These are phyloP conservation scores for Cystobasidiaceae sp. DNA, from an alignment of 1,284 basidiomycete species.

Conservation along the genomic window DNA sequence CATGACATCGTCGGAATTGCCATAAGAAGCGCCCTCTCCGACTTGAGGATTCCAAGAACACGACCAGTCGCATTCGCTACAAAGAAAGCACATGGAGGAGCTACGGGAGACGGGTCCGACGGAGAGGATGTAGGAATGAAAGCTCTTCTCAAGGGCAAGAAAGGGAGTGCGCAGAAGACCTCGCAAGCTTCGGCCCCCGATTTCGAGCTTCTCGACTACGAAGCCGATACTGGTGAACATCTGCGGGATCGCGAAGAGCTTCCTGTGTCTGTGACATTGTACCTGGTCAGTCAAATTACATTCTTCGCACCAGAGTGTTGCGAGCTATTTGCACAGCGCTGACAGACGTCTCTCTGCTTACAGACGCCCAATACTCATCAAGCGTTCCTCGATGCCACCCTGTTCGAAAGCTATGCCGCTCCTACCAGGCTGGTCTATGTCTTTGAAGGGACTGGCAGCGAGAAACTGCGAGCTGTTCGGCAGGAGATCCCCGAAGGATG, in stretches of 20 bases:
- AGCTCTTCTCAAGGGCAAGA: conserved; percentile 41
- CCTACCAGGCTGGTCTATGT: conserved; percentile 4
- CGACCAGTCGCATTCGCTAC: conserved; percentile 56
- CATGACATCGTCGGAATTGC: conserved; percentile 70
- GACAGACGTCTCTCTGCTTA: too few relatives aligned
- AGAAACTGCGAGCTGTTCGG: not conserved
- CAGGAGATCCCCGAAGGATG: conserved; percentile 24
- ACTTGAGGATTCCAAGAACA: conserved; percentile 69
- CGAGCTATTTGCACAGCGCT: too few relatives aligned
- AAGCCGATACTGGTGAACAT: conserved; percentile 66
- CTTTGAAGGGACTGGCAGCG: not conserved
- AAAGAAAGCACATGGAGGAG: conserved; percentile 3
- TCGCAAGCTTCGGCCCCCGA: conserved; percentile 52
- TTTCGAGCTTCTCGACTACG: conserved; percentile 74
- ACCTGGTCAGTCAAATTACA: conserved; percentile 54
- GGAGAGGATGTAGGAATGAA: conserved; percentile 36
- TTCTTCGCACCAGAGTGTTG: not conserved
- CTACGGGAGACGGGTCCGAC: conserved; percentile 38
- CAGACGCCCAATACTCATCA: conserved; percentile 21
- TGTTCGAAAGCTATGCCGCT: conserved; percentile 17
- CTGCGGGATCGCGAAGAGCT: conserved; percentile 58
- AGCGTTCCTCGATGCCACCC: conserved; percentile 31
- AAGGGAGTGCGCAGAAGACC: conserved; percentile 52
- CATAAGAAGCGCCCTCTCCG: conserved; percentile 66
- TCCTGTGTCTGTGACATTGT: conserved; percentile 69